A percentile compares a stretch with the other conserved stretches of the same genome.
Evolutionary conservation across 1,284 basidiomycete genomes (phyloP).

Genomic region (Malassezia restricta): DNA sequence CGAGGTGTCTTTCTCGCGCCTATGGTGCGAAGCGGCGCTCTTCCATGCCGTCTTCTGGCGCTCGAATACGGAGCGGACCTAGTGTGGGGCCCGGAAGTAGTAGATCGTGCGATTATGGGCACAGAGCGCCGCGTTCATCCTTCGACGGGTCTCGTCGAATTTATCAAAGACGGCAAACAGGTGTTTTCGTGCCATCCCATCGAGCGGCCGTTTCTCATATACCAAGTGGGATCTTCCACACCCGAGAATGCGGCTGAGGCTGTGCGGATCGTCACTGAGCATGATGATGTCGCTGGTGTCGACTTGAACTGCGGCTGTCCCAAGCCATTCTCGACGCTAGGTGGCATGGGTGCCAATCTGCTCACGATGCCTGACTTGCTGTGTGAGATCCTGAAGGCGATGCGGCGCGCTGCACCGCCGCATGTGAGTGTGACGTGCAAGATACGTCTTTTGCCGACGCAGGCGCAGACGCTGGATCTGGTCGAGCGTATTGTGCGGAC

Average conservation of each 20-base stretch:
- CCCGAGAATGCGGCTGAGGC: conserved; percentile 83
- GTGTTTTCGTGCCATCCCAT: conserved; percentile 88
- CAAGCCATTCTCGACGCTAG: conserved; percentile 85
- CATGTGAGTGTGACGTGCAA: conserved; percentile 52
- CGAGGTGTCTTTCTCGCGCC: conserved; percentile 41
- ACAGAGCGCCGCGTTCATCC: conserved; percentile 70
- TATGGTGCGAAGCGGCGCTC: conserved; percentile 41
- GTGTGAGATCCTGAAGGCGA: conserved; percentile 54
- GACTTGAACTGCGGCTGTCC: conserved; percentile 81
- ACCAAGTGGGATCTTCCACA: conserved; percentile 79
- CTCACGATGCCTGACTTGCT: conserved; percentile 81
- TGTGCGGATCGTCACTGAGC: conserved; percentile 65
- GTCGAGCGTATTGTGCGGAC: conserved; percentile 75
- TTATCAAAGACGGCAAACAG: conserved; percentile 58
- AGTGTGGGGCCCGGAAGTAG: conserved; percentile 93
- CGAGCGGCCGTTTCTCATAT: conserved; percentile 51
- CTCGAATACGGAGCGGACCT: conserved; percentile 85
- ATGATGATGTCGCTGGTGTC: conserved; percentile 72
- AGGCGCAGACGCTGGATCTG: conserved; percentile 73
- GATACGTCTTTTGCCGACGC: conserved; percentile 74
- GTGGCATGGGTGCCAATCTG: conserved; percentile 92
- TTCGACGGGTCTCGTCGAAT: conserved; percentile 79
- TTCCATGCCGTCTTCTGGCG: conserved; percentile 70
- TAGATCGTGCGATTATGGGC: conserved; percentile 90
- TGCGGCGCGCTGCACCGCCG: conserved; percentile 51